Base-by-base conservation (phyloP, 768 basidiomycete species). In the Boletellus ananas region DNA sequence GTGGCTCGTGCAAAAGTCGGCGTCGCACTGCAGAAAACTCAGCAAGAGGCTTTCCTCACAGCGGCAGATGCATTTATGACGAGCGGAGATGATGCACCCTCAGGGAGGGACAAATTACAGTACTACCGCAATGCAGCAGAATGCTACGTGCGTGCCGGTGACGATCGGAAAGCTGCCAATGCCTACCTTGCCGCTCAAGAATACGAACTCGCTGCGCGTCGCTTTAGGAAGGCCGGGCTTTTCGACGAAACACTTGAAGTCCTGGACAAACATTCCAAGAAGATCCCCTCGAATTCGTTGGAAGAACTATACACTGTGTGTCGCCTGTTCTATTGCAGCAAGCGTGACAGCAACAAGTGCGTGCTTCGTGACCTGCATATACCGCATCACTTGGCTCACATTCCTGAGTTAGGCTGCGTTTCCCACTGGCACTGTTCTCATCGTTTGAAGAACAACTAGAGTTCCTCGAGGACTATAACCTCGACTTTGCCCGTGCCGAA, bases 211-310 rank as follows among this genome's bases (percentile, higher is more conserved):
- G 74, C 79, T 2, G 78, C 77, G 1, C 65, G 69, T 48, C 64
- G 71, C 14, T 85, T 74, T 49, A 71, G 78, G 17, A 74, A 78
- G 47, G 66, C 67, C 0, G 76, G 74, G 2, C 60, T 59, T 31
- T 83, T 85, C 43, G 79, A 80, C 39, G 73, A 83, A 41, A 82
- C 83, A 0, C 67, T 81, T 0, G 58, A 68, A 3, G 65, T 84
- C 12, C 69, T 84, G 12, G 52, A 70, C 17, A 36, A 51, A 0
- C 60, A 80, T 51, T 34, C 60, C 12, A 38, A 54, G 1, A 47
- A 62, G 5, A 69, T 83, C 20, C 51, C 68, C 1, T 23, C 42
- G 1, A 59, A 58, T 0, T 60, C 76, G 5, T 68, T 59, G 0
- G 51, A 54, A 16, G 61, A 70, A n/a, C 72, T 85, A 31, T 65